These are phyloP conservation scores for Passiflora organensis DNA, from an alignment of 345 rosid species.

Conservation along the genomic window DNA sequence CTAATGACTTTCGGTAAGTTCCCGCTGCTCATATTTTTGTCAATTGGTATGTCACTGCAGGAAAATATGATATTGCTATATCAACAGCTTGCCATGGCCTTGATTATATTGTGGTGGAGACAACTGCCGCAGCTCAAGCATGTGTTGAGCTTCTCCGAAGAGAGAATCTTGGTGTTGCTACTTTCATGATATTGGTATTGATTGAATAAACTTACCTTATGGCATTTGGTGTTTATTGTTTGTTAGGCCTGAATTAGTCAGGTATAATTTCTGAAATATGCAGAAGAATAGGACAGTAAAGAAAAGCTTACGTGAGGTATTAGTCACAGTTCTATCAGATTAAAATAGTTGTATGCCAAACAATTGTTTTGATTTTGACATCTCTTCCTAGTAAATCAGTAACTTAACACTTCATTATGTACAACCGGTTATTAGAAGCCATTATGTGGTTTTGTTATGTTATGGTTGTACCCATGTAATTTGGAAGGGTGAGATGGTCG, in stretches of 20 bases:
- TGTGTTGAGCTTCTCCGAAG: conserved; percentile 87
- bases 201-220: background rate
- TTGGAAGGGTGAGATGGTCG: background rate
- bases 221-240: too few species aligned
- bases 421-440: too few species aligned
- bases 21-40: background rate
- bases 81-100: conserved; percentile 96
- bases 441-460: too few species aligned
- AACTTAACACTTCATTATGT: too few species aligned
- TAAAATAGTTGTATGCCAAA: background rate
- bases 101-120: conserved; percentile 91
- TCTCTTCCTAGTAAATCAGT: background rate
- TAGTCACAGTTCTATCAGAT: background rate
- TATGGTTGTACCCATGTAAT: background rate
- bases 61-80: conserved; percentile 89
- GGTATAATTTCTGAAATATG: too few species aligned
- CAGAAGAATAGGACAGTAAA: too few species aligned
- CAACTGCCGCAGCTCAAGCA: conserved; percentile 87
- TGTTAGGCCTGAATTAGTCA: too few species aligned
- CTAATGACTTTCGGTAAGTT: background rate
- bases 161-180: conserved; percentile 87
- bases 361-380: background rate
- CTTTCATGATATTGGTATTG: conserved; percentile 94
- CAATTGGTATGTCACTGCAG: conserved; percentile 64
- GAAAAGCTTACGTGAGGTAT: too few species aligned